Conservation (phyloP, 169 alveolate genomes). For the Cryptosporidium bovis region DNA sequence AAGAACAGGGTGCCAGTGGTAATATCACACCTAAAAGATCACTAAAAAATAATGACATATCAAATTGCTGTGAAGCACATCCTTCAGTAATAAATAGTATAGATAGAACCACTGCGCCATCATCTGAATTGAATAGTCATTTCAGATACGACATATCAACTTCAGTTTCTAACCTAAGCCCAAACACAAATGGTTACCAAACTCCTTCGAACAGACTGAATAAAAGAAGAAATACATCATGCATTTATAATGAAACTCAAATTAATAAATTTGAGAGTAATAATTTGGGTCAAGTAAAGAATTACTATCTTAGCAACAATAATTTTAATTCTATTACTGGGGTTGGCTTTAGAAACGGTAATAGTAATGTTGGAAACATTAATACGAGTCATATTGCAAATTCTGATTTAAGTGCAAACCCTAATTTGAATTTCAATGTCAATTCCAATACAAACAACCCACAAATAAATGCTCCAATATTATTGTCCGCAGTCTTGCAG, state of each 20-base stretch:
- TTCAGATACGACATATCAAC: conserved; percentile 11
- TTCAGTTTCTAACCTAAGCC: conserved; percentile 28
- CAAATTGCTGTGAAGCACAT: conserved; percentile 2
- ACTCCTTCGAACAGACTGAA: conserved; percentile 35
- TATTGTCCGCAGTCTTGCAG: conserved; percentile 62
- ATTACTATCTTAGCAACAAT: neutral
- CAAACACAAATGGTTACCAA: conserved; percentile 11
- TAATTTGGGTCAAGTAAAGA: too few relatives aligned
- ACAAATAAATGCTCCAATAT: conserved; percentile 33
- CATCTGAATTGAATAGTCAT: conserved; percentile 21
- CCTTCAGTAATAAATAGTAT: conserved; percentile 35
- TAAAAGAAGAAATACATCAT: conserved; percentile 12
- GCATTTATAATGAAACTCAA: too few relatives aligned
- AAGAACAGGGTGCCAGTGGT: neutral
- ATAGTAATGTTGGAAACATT: neutral
- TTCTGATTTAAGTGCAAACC: neutral
- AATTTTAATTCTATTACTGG: neutral
- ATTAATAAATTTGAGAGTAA: too few relatives aligned
- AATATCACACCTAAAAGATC: conserved; percentile 45
- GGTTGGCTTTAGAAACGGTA: neutral
- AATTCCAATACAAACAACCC: neutral
- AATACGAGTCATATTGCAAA: neutral
- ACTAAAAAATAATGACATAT: neutral
- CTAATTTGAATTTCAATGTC: neutral
- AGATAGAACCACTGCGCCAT: conserved; percentile 70